Percentiles rank a stretch among this genome's conserved stretches.
Evolutionary conservation across 805 yeast species (phyloP).

Genomic region (Ogataea trehaloabstinens): DNA sequence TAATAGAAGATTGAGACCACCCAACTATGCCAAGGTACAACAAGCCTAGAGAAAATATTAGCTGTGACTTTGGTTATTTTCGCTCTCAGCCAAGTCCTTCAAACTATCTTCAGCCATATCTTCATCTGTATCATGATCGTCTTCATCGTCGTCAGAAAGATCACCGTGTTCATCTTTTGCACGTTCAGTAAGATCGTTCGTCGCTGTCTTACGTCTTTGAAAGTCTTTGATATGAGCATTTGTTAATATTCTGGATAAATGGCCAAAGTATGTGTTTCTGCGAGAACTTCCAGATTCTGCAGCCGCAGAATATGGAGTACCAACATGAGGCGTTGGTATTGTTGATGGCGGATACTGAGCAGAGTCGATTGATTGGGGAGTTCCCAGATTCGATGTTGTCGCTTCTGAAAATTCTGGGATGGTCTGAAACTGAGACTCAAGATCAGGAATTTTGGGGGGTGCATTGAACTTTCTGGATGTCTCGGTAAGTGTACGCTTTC

Average conservation of each 20-base stretch:
- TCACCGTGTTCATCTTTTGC: slow-evolving; percentile 22
- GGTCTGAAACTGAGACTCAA: not conserved
- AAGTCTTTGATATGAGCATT: slow-evolving; percentile 84
- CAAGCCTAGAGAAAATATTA: slow-evolving; percentile 44
- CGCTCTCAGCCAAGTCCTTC: not conserved
- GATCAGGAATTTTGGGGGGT: not conserved
- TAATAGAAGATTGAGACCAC: slow-evolving; percentile 79
- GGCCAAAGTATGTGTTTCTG: slow-evolving; percentile 33
- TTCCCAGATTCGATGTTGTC: not conserved
- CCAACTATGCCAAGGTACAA: slow-evolving; percentile 95
- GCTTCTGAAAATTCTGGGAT: not conserved
- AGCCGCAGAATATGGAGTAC: not conserved
- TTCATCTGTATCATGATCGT: slow-evolving; percentile 32
- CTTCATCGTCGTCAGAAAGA: slow-evolving; percentile 16
- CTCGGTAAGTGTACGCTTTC: not conserved
- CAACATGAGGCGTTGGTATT: not conserved
- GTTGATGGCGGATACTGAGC: not conserved
- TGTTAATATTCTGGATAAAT: slow-evolving; percentile 55
- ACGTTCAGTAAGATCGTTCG: slow-evolving; percentile 27
- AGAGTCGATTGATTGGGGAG: not conserved
- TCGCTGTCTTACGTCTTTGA: slow-evolving; percentile 55
- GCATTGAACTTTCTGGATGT: not conserved
- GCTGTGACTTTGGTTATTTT: not conserved
- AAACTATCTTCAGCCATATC: slow-evolving; percentile 23
- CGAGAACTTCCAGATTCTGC: not conserved